Percentiles rank a stretch among this genome's conserved stretches.
Evolutionary conservation across 2,329 filamentous ascomycete genomes (phyloP).

Genomic region (Diaporthe batatas): DNA sequence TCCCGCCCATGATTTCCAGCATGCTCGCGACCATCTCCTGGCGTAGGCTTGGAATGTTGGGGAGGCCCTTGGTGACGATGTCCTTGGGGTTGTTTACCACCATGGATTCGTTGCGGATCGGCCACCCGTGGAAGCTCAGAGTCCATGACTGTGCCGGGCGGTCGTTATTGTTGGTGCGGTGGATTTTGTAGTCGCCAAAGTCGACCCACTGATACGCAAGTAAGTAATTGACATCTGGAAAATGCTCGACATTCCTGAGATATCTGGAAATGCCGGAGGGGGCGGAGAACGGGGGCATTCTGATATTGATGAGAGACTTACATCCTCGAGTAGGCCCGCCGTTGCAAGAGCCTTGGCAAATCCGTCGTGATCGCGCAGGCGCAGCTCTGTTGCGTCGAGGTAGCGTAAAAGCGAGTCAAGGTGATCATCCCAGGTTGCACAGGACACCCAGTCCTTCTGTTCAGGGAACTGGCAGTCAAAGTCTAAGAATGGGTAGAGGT

Average conservation of each 20-base stretch:
- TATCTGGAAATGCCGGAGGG: too few relatives aligned
- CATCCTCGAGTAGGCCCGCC: not conserved
- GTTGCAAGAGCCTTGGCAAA: not conserved
- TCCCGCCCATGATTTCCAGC: not conserved
- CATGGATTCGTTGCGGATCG: not conserved
- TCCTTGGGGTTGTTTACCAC: not conserved
- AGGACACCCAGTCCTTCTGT: not conserved
- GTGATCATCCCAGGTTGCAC: not conserved
- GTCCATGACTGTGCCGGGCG: not conserved
- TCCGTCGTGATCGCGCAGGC: not conserved
- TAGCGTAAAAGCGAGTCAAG: not conserved
- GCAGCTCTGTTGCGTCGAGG: not conserved
- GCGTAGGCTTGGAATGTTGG: not conserved
- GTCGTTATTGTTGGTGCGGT: not conserved
- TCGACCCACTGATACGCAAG: not conserved
- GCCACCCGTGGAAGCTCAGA: not conserved
- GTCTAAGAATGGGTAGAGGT: not conserved
- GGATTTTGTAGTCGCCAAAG: not conserved
- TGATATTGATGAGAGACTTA: not conserved
- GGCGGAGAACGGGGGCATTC: too few relatives aligned
- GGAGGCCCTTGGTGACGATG: not conserved
- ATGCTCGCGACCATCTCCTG: not conserved
- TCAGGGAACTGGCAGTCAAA: not conserved
- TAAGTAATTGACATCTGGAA: not conserved
- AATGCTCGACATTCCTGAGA: too few relatives aligned